Percentiles rank a stretch among this genome's conserved stretches.
These are phyloP conservation scores for Epichloe brachyelytri DNA, from an alignment of 2,329 filamentous ascomycete genomes.

Conservation along the genomic window DNA sequence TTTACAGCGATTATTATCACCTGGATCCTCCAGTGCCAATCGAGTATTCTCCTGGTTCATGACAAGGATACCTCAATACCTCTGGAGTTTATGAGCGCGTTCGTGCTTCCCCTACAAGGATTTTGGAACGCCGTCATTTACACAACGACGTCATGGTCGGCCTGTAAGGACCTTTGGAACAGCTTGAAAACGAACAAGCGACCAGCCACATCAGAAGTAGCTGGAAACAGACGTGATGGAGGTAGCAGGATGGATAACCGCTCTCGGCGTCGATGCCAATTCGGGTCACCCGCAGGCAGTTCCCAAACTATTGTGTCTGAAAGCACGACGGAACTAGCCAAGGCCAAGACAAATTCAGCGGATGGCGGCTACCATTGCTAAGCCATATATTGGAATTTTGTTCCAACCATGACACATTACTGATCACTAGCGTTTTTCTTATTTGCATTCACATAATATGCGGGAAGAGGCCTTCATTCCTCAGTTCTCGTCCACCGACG, in stretches of 20 bases:
- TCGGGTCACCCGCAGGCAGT: conserved; percentile 19
- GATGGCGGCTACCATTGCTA: conserved; percentile 12
- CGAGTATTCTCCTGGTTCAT: conserved; percentile 58
- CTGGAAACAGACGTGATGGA: conserved; percentile 11
- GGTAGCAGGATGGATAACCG: not conserved
- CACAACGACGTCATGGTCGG: conserved; percentile 52
- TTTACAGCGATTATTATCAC: conserved; percentile 60
- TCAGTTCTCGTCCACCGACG: too few species aligned
- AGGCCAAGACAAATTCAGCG: conserved; percentile 23
- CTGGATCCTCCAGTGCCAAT: conserved; percentile 66
- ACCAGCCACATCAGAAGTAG: conserved; percentile 22
- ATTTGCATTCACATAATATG: too few species aligned
- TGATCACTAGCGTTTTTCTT: too few species aligned
- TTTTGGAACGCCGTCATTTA: conserved; percentile 81
- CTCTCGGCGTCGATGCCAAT: conserved; percentile 10
- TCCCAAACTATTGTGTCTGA: conserved; percentile 32
- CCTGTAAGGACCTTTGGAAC: conserved; percentile 37
- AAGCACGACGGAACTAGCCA: conserved; percentile 37
- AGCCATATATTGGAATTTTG: not conserved
- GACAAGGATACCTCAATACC: conserved; percentile 36
- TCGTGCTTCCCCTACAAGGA: conserved; percentile 69
- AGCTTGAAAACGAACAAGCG: conserved; percentile 21
- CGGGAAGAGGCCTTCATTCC: too few species aligned
- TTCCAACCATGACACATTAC: too few species aligned
- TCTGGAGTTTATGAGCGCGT: conserved; percentile 56